Evolutionary conservation across 345 rosid genomes (phyloP).

Genomic region (Eucalyptus cloeziana): DNA sequence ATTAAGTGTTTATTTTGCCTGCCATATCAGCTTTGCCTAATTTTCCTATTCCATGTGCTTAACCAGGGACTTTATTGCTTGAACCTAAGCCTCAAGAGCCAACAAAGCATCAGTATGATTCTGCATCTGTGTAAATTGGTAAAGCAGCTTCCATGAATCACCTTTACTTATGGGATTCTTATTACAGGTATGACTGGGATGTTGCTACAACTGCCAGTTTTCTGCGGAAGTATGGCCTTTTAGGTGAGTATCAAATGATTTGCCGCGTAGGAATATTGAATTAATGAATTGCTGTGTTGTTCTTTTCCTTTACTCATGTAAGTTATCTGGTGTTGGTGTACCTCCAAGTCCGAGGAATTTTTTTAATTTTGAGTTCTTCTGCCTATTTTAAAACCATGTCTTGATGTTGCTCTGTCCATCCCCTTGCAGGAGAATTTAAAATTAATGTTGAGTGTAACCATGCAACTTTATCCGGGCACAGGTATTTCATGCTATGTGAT

Average conservation of each 20-base stretch:
- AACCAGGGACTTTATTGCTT: constrained; percentile 71
- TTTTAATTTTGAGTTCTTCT: neutral
- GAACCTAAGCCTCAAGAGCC: constrained; percentile 99
- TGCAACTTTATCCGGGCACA: constrained; percentile 96
- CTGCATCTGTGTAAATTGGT: neutral
- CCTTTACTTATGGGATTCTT: neutral
- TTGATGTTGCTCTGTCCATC: neutral
- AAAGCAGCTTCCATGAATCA: neutral
- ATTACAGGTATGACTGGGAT: constrained; percentile 85
- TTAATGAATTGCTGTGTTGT: neutral
- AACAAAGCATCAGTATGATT: constrained; percentile 79
- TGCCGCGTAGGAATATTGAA: neutral
- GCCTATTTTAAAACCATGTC: neutral
- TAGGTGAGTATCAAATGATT: constrained; percentile 20
- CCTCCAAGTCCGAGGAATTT: neutral
- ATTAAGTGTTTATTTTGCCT: neutral
- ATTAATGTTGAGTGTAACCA: constrained; percentile 97
- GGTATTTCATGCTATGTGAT: constrained; percentile 13
- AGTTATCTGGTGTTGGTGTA: neutral
- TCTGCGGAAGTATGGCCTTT: constrained; percentile 75
- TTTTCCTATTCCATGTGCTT: neutral
- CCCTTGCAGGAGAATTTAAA: constrained; percentile 56
- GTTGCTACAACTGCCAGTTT: constrained; percentile 91
- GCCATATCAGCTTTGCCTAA: neutral
- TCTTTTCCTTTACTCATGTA: neutral